phyloP scores from a whole-genome alignment of 192 early-diverging fungal species.

The Spizellomyces sp. region DNA sequence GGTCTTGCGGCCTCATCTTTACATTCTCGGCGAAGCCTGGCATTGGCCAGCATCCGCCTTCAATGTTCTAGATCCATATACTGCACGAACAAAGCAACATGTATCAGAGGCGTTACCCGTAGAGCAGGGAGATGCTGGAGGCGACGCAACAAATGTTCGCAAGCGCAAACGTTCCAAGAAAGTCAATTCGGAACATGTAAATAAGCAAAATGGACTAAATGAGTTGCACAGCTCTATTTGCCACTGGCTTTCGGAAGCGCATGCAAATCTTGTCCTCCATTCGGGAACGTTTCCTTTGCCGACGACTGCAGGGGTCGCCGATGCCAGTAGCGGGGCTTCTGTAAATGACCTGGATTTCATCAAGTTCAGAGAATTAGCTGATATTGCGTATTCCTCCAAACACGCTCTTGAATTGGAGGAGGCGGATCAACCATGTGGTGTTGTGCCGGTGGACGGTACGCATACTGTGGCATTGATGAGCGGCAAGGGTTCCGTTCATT shows the following conservation, averaged over 20 bases:
- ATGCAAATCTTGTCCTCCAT: background rate
- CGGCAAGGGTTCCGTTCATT: background rate
- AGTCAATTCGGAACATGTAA: slow-evolving; percentile 4
- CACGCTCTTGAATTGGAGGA: background rate
- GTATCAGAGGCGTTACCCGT: background rate
- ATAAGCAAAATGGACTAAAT: background rate
- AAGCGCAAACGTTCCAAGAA: slow-evolving; percentile 21
- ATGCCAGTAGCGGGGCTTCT: background rate
- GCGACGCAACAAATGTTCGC: background rate
- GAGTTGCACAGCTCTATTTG: background rate
- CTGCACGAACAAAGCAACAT: background rate
- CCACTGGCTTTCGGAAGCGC: background rate
- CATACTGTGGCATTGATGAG: background rate
- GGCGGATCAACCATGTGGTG: background rate
- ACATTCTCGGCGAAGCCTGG: slow-evolving; percentile 4
- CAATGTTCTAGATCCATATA: background rate
- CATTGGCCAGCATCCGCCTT: slow-evolving; percentile 11
- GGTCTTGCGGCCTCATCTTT: slow-evolving; percentile 1
- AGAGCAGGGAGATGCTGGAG: background rate
- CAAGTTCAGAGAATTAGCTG: slow-evolving; percentile 17
- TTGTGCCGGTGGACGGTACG: background rate
- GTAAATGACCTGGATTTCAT: slow-evolving; percentile 22
- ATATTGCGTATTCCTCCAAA: background rate
- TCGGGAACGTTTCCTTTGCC: background rate
- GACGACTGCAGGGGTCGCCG: background rate